Percentiles rank a stretch among this genome's conserved stretches.
phyloP scores from a whole-genome alignment of 1,139 yeast genomes.

The Lodderomyces oxycetoniae region DNA sequence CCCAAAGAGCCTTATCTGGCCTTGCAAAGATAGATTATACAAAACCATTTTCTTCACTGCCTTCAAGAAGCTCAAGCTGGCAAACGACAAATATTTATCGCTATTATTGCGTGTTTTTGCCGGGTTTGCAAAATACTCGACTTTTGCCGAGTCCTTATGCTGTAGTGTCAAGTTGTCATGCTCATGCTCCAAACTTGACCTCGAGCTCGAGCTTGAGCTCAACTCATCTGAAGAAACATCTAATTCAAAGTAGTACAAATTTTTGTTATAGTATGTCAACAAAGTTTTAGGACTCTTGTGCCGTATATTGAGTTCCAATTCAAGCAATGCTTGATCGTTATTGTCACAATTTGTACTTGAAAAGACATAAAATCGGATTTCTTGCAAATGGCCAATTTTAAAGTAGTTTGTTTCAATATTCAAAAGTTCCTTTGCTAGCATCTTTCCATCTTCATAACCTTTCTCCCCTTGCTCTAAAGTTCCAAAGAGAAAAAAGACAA shows the following conservation, averaged over 20 bases:
- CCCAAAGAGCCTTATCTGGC: conserved; percentile 48
- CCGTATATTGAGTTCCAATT: conserved; percentile 56
- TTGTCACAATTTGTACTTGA: conserved; percentile 24
- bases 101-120: conserved; percentile 15
- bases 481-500: too few species aligned
- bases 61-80: conserved; percentile 52
- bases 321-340: conserved; percentile 44
- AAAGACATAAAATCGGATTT: conserved; percentile 33
- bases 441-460: conserved; percentile 6
- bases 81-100: conserved; percentile 32
- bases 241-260: conserved; percentile 53
- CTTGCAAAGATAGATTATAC: conserved; percentile 39
- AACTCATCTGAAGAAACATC: conserved; percentile 28
- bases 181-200: not conserved
- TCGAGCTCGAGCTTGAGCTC: not conserved
- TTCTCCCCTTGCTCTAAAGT: not conserved
- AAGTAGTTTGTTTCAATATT: conserved; percentile 35
- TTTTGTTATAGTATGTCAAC: conserved; percentile 56
- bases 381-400: conserved; percentile 36
- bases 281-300: conserved; percentile 47
- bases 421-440: conserved; percentile 24
- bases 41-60: conserved; percentile 56
- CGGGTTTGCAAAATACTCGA: conserved; percentile 22
- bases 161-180: conserved; percentile 1
- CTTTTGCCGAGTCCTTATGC: conserved; percentile 16